Evolutionary conservation across 2,329 filamentous ascomycete species (phyloP), one percentile per base, ranked within the genome.

Genomic region (Mariannaea elegans): DNA sequence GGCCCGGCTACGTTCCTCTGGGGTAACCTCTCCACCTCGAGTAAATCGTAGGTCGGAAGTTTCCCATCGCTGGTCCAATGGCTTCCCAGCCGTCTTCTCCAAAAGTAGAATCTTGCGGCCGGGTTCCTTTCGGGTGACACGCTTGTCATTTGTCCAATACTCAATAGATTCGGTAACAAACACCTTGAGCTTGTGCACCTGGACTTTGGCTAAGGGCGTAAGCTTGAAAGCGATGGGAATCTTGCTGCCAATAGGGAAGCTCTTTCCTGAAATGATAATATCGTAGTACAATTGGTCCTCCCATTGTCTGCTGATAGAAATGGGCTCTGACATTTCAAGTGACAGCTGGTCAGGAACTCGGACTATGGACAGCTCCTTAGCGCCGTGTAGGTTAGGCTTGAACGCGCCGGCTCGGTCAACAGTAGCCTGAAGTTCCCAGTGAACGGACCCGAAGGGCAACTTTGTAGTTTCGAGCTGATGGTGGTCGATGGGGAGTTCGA

Each of bases 271-370:
- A 54, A 97, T 97, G 73, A 97, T 90, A 67, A 97, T 97, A 71
- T 97, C 94, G 77, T 97, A 97, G 71, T 96, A 93, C 29, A 97
- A 81, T 72, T 97, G 94, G 67, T 97, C 93, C 73, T 97, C 94
- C 94, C 94, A 97, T 63, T 92, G 93, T 18, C 94, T 84, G 65
- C 91, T 94, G 71, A 97, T 97, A 10, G 93, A 94, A 69, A 97
- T 97, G 3, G 94, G 94, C 73, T 97, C 94, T 23, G 93, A 90
- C 75, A 93, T 93, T 75, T 97, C 94, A 21, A 97, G 81, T 0
- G 93, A 97, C 44, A 93, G 87, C 76, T 97, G 93, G 47, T 94
- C 88, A 0, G 94, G 94, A 3, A 95, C 88, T 42, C 94, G 89
- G 52, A 97, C 92, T 46, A 97, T 87, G 8, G 85, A 86, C 3